Base-by-base conservation (phyloP, 495 filamentous ascomycete species). In the Recurvomyces mirabilis region DNA sequence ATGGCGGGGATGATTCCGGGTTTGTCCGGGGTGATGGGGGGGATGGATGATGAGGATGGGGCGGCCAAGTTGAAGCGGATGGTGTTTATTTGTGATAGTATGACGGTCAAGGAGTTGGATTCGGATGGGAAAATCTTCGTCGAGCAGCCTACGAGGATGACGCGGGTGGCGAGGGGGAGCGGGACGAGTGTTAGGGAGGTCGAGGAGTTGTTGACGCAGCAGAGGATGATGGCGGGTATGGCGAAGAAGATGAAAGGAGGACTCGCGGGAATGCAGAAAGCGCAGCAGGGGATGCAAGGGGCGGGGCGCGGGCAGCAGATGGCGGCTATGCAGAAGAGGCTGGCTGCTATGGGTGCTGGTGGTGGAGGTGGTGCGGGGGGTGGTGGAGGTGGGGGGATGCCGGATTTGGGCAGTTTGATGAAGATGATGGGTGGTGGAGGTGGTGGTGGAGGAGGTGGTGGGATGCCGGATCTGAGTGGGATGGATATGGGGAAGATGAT, bases 1-100 rank as follows among this genome's bases (percentile, higher is more conserved):
- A 88, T 99, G 73, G 93, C 93, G 0, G 87, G 88, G 55, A 99
- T 99, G 91, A 96, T 99, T 41, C 91, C 91, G 0, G 93, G 91
- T 23, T 77, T 96, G 49, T 81, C 79, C 37, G 82, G 85, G 54
- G 80, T 96, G 70, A 95, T 94, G 71, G 77, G 82, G 20, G 84
- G 85, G 30, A 87, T 96, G 70, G 88, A 96, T 61, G 91, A 99
- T 61, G 93, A 95, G 58, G 89, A 96, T 57, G 91, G 88, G 3
- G 79, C 77, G 19, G 62, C 81, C 59, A 95, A 96, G 65, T 73
- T 99, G 32, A 88, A 91, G 60, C 84, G 93, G 47, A 96, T 96
- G 93, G 84, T 96, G 54, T 96, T 93, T 66, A 95, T 99, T 46
- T 94, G 87, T 65, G 91, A 99, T 69, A 83, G 77, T 54, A 96